Conservation (phyloP, 2,329 filamentous ascomycete genomes). For the Talaromyces amestolkiae region DNA sequence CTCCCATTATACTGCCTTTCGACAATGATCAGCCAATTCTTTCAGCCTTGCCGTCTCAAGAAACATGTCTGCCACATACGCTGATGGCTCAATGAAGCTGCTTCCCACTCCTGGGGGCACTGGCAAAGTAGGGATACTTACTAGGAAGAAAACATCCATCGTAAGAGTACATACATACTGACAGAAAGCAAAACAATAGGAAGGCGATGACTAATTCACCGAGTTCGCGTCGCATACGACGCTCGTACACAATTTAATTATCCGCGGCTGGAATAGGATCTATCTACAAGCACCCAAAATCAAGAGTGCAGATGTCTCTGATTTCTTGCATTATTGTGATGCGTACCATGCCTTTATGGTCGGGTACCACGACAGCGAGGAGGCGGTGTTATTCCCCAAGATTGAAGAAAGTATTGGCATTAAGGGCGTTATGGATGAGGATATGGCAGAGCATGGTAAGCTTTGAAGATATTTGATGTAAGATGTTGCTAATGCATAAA, state of each 20-base stretch:
- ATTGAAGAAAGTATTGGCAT: constrained; percentile 29
- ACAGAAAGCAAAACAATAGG: too few species aligned
- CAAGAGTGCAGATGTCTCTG: constrained; percentile 23
- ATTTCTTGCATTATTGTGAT: constrained; percentile 33
- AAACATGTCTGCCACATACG: too few species aligned
- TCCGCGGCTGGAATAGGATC: constrained; percentile 38
- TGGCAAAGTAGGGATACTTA: too few species aligned
- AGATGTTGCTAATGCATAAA: too few species aligned
- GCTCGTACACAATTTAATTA: constrained; percentile 36
- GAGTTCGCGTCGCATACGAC: constrained; percentile 25
- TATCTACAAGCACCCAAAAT: constrained; percentile 23
- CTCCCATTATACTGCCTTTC: too few species aligned
- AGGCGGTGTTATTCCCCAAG: constrained; percentile 31
- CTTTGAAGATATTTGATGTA: too few species aligned
- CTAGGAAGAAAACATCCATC: too few species aligned
- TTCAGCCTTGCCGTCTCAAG: too few species aligned
- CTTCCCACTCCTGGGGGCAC: too few species aligned
- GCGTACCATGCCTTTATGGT: constrained; percentile 33
- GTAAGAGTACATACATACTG: too few species aligned
- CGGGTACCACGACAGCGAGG: constrained; percentile 35
- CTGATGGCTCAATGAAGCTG: too few species aligned
- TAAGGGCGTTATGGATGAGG: constrained; percentile 32
- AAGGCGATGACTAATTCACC: neutral
- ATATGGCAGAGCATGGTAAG: constrained; percentile 32
- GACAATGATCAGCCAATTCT: too few species aligned